Percentiles rank a stretch among this genome's conserved stretches.
These are phyloP conservation scores for Fusarium sp. DNA, from an alignment of 2,329 filamentous ascomycete species.

Conservation along the genomic window DNA sequence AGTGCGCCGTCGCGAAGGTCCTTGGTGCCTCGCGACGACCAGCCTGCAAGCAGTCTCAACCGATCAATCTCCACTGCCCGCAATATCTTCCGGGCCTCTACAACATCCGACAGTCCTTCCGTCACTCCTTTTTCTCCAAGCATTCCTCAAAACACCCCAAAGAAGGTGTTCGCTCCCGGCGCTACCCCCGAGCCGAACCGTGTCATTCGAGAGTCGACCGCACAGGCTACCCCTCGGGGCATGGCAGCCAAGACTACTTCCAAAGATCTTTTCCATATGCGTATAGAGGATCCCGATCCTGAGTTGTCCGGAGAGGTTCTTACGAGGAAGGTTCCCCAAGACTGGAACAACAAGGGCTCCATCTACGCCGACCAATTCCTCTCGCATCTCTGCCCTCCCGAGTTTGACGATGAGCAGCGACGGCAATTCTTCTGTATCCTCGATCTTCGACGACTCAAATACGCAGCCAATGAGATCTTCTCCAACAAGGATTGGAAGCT, in stretches of 20 bases:
- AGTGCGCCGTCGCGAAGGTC: conserved; percentile 52
- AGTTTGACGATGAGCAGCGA: conserved; percentile 68
- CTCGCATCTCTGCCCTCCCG: conserved; percentile 65
- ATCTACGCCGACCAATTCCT: conserved; percentile 71
- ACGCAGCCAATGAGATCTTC: conserved; percentile 70
- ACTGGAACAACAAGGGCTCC: conserved; percentile 63
- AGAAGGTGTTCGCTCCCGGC: conserved; percentile 60
- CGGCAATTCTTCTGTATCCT: conserved; percentile 73
- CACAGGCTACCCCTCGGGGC: conserved; percentile 61
- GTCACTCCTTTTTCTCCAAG: conserved; percentile 58
- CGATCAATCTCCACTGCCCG: conserved; percentile 51
- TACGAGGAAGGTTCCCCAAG: conserved; percentile 64
- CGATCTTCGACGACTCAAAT: conserved; percentile 70
- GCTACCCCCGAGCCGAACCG: conserved; percentile 58
- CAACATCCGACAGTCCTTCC: conserved; percentile 50
- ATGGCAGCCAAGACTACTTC: conserved; percentile 62
- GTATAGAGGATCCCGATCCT: conserved; percentile 67
- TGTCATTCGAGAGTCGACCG: conserved; percentile 58
- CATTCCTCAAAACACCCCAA: conserved; percentile 58
- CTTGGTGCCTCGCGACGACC: conserved; percentile 51
- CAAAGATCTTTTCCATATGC: conserved; percentile 67
- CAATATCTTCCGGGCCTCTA: conserved; percentile 58
- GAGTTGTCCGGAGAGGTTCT: conserved; percentile 67
- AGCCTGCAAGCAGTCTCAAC: conserved; percentile 51
- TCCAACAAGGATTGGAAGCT: conserved; percentile 71